phyloP scores from a whole-genome alignment of 1,284 basidiomycete species.

The Polyporus tsugae region DNA sequence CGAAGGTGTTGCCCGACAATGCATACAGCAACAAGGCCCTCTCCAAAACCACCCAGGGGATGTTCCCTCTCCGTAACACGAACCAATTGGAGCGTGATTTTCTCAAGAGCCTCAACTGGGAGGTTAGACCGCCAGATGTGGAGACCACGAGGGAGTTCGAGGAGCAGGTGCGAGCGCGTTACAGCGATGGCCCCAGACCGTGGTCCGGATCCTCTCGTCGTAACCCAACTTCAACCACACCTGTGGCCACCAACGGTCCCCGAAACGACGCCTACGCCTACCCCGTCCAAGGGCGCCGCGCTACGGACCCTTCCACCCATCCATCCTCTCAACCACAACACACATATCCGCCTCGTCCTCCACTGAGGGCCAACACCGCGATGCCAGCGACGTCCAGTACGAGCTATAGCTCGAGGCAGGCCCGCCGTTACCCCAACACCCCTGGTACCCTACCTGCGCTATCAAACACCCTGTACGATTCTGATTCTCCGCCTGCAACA shows the following conservation, averaged over 20 bases:
- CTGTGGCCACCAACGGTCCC: background rate
- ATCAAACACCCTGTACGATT: background rate
- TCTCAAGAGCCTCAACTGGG: background rate
- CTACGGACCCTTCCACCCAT: background rate
- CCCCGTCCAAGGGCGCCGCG: background rate
- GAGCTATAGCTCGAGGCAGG: background rate
- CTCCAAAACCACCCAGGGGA: background rate
- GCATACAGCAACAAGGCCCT: constrained; percentile 17
- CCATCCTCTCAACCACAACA: background rate
- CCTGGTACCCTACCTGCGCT: background rate
- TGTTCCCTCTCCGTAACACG: background rate
- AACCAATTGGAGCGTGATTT: constrained; percentile 2
- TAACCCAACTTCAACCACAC: background rate
- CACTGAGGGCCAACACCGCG: background rate
- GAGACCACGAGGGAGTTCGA: background rate
- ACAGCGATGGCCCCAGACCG: background rate
- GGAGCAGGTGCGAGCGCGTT: background rate
- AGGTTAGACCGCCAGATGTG: background rate
- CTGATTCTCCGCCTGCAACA: background rate
- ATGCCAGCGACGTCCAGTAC: background rate
- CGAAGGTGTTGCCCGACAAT: constrained; percentile 1
- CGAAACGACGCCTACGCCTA: background rate
- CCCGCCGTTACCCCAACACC: background rate
- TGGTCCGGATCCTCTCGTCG: background rate
- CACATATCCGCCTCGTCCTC: background rate